Evolutionary conservation across 208 protist genomes (phyloP).

Genomic region (Leishmania gerbilli): DNA sequence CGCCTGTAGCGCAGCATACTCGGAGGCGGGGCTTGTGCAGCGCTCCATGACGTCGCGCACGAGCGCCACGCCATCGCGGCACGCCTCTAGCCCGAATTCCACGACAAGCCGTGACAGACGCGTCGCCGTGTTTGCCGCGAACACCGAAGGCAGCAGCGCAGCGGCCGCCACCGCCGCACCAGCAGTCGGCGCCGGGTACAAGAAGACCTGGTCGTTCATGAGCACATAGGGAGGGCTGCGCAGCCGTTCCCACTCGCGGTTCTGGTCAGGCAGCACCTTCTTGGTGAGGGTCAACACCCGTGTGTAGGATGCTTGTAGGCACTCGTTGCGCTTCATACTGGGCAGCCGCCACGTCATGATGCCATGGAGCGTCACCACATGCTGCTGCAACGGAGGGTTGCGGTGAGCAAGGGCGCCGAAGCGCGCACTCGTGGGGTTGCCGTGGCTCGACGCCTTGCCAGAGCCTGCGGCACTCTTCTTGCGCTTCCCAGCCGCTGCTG

Average conservation of each 20-base stretch:
- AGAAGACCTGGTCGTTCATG: conserved; percentile 65
- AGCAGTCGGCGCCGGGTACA: conserved; percentile 35
- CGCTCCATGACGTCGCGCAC: conserved; percentile 76
- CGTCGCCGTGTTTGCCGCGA: conserved; percentile 30
- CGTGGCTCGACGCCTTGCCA: not conserved
- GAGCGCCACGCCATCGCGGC: conserved; percentile 54
- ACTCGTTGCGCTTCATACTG: conserved; percentile 63
- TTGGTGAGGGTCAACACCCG: conserved; percentile 63
- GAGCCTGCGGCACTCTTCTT: conserved; percentile 12
- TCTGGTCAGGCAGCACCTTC: conserved; percentile 55
- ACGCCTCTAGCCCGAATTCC: conserved; percentile 81
- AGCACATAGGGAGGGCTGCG: conserved; percentile 68
- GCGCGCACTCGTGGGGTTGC: conserved; percentile 2
- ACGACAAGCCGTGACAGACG: conserved; percentile 64
- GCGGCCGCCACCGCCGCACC: not conserved
- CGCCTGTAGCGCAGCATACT: conserved; percentile 60
- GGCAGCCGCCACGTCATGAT: conserved; percentile 81
- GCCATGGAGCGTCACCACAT: conserved; percentile 79
- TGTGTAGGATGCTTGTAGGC: conserved; percentile 57
- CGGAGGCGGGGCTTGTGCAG: conserved; percentile 56
- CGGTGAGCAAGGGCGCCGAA: conserved; percentile 13
- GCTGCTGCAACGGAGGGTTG: conserved; percentile 20
- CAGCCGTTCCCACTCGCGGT: conserved; percentile 58
- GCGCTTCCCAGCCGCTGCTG: not conserved
- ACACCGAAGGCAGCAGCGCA: conserved; percentile 16